Conservation (phyloP, 805 yeast species). For the Myxozyma neotropica region DNA sequence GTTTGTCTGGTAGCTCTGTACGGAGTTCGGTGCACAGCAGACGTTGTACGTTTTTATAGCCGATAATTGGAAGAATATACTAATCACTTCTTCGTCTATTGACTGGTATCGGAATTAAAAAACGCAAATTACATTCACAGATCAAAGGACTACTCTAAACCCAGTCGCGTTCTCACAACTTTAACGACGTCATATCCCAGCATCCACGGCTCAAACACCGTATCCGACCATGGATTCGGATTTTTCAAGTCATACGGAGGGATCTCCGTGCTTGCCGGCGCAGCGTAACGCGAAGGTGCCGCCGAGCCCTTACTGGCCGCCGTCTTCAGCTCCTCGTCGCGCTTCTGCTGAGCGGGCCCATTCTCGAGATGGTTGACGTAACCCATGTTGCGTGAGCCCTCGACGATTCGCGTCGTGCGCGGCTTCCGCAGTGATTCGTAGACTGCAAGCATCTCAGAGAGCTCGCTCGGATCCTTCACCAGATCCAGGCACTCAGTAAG, state of each 20-base stretch:
- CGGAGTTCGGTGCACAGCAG: no score
- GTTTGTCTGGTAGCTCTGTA: no score
- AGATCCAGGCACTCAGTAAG: conserved; percentile 12
- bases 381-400: conserved; percentile 12
- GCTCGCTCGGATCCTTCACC: not conserved
- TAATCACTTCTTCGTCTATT: no score
- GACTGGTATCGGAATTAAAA: no score
- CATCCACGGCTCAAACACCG: conserved; percentile 23
- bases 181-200: conserved; percentile 19
- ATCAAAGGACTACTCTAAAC: not conserved
- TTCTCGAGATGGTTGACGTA: conserved; percentile 8
- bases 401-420: conserved; percentile 17
- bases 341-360: conserved; percentile 13
- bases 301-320: not conserved
- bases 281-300: not conserved
- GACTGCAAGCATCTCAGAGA: conserved; percentile 3
- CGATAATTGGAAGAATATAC: no score
- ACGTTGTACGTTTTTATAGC: no score
- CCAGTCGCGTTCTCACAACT: conserved; percentile 11
- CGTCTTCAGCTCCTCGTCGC: conserved; percentile 7
- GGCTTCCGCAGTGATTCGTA: conserved; percentile 21
- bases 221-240: conserved; percentile 25
- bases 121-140: no score
- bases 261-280: conserved; percentile 5
- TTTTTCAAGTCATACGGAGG: conserved; percentile 12